Evolutionary conservation across 2,329 filamentous ascomycete genomes (phyloP), one percentile per base, ranked within the genome.

Genomic region (Chrysoporthe deuterocubensis): DNA sequence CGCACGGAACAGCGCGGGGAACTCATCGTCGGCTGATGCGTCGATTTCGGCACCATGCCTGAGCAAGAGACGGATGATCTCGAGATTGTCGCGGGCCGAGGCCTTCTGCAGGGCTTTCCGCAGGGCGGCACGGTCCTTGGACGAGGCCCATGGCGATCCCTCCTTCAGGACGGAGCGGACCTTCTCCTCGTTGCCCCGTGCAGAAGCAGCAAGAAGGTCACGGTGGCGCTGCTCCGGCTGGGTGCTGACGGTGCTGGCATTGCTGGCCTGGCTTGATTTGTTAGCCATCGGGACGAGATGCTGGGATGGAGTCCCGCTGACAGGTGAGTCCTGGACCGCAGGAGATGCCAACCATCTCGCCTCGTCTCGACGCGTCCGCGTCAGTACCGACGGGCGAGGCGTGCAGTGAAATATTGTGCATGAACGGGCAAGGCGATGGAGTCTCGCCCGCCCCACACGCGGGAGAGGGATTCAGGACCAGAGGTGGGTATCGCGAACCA

Each of bases 51-150:
- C 79, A 66, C 79, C 79, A 61, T 77, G 71, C 2, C 76, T 72
- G 60, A 82, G 76, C 16, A 82, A 75, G n/a, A 81, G 75, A 13
- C 74, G 74, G 11, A 79, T 75, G 56, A 81, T 72, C 13, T 73
- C 71, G 48, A 80, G 72, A 50, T 77, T 77, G 56, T 78, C 78
- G 62, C 80, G 78, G 2, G 74, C 75, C 1, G 78, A 77, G 8
- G 76, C 77, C 68, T 79, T 80, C 69, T 81, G 79, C 42, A 81
- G 75, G 0, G 78, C 71, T 67, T 78, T 77, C 62, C 79, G 78
- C 37, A 81, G 72, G 1, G 78, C 76, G 67, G 78, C 76, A 62
- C 75, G 75, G 71, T 80, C 80, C 56, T 73, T 73, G 2, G 68
- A 67, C 0, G 76, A 74, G 18, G 71, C 74, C 79, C 79, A 81